Conservation (phyloP, 192 early-diverging fungal genomes). For the Podila horticola region DNA sequence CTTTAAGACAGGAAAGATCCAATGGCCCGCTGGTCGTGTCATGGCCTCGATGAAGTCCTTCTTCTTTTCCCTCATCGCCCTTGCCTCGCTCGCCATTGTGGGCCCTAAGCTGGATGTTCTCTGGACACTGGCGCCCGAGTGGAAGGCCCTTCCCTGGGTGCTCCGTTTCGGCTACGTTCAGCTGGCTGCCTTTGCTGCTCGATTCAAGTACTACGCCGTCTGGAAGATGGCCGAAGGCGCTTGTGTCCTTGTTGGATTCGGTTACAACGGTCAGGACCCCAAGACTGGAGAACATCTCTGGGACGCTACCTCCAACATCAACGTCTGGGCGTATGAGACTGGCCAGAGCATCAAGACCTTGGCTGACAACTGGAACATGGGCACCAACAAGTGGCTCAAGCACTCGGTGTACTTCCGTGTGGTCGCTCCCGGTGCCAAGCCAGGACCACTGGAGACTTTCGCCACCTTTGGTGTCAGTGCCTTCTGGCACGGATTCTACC, state of each 20-base stretch:
- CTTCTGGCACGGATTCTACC: slow-evolving; percentile 97
- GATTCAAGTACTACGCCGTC: slow-evolving; percentile 89
- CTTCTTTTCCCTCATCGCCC: slow-evolving; percentile 37
- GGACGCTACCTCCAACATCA: slow-evolving; percentile 80
- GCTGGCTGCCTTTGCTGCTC: slow-evolving; percentile 66
- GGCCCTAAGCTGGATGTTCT: slow-evolving; percentile 43
- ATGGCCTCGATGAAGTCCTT: slow-evolving; percentile 40
- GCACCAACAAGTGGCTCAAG: slow-evolving; percentile 88
- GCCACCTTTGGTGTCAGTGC: slow-evolving; percentile 86
- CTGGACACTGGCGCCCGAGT: slow-evolving; percentile 44
- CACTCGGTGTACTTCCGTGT: slow-evolving; percentile 87
- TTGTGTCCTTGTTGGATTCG: slow-evolving; percentile 84
- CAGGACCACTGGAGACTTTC: slow-evolving; percentile 69
- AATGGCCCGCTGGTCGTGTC: slow-evolving; percentile 44
- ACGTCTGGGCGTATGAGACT: slow-evolving; percentile 78
- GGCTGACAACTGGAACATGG: slow-evolving; percentile 91
- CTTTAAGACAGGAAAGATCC: slow-evolving; percentile 40
- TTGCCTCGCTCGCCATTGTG: slow-evolving; percentile 48
- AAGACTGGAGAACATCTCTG: slow-evolving; percentile 67
- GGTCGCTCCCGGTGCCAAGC: slow-evolving; percentile 57
- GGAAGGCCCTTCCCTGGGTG: slow-evolving; percentile 28
- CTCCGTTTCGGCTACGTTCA: slow-evolving; percentile 69
- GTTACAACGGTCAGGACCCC: slow-evolving; percentile 76
- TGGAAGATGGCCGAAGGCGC: slow-evolving; percentile 92
- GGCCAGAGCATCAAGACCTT: slow-evolving; percentile 79